Conservation (phyloP, 2,329 filamentous ascomycete species). For the Xenosphaeropsis pyriputrescens region DNA sequence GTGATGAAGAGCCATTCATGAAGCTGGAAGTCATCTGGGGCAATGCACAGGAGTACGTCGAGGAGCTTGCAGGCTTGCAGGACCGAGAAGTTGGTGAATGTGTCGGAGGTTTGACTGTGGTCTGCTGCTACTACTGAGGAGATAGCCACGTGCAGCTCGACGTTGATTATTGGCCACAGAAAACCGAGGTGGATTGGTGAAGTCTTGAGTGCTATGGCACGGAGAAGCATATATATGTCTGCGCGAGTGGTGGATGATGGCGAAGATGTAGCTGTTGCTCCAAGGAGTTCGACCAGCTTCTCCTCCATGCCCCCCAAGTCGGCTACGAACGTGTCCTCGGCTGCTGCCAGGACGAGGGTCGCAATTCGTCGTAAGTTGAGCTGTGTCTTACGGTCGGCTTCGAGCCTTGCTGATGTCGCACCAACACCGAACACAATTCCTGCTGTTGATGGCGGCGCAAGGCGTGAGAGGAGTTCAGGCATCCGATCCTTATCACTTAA, state of each 20-base stretch:
- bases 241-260: conserved; percentile 81
- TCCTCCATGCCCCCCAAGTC: conserved; percentile 63
- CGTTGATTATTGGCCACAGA: conserved; percentile 82
- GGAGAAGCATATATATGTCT: conserved; percentile 79
- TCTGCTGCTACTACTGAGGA: conserved; percentile 58
- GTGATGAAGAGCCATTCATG: conserved; percentile 96
- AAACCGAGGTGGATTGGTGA: conserved; percentile 67
- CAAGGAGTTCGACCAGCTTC: conserved; percentile 74
- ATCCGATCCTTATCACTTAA: conserved; percentile 79
- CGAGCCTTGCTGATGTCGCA: conserved; percentile 81
- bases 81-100: conserved; percentile 62
- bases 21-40: conserved; percentile 94
- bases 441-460: conserved; percentile 77
- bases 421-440: conserved; percentile 98
- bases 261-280: conserved; percentile 74
- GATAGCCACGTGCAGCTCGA: conserved; percentile 69
- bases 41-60: conserved; percentile 71
- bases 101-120: conserved; percentile 47
- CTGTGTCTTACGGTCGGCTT: conserved; percentile 87
- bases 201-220: conserved; percentile 67
- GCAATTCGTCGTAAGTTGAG: conserved; percentile 75
- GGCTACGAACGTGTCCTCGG: conserved; percentile 64
- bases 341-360: conserved; percentile 62
- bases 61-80: conserved; percentile 90
- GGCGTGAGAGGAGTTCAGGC: conserved; percentile 61